Evolutionary conservation across 192 early-diverging fungal genomes (phyloP).

Genomic region (Mortierella alpina): DNA sequence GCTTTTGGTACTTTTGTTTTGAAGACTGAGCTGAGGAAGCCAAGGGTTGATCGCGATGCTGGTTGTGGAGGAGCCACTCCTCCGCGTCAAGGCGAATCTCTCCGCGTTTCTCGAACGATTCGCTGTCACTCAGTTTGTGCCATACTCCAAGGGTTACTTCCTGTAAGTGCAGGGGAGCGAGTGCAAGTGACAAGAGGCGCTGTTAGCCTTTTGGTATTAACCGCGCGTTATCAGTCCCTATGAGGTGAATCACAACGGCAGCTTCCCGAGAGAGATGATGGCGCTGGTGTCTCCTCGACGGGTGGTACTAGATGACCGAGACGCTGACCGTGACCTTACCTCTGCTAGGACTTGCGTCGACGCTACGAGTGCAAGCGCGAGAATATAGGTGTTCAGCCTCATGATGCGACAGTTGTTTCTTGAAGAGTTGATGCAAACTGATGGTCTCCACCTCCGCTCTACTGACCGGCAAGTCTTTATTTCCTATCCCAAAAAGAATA

Average conservation of each 20-base stretch:
- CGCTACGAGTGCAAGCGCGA: constrained; percentile 37
- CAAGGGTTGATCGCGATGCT: constrained; percentile 2
- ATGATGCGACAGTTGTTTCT: constrained; percentile 9
- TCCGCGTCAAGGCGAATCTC: constrained; percentile 45
- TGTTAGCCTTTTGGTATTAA: neutral
- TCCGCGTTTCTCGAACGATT: constrained; percentile 47
- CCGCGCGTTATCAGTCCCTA: neutral
- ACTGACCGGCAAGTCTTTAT: too few relatives aligned
- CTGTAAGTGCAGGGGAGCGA: constrained; percentile 7
- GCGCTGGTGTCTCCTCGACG: neutral
- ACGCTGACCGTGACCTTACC: constrained; percentile 15
- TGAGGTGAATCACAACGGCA: neutral
- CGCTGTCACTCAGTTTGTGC: constrained; percentile 51
- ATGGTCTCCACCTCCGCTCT: too few relatives aligned
- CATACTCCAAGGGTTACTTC: constrained; percentile 50
- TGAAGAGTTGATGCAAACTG: neutral
- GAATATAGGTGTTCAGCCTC: constrained; percentile 39
- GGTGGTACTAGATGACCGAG: neutral
- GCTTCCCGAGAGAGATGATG: neutral
- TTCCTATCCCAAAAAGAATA: too few relatives aligned
- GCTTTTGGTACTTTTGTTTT: constrained; percentile 7
- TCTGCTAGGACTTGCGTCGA: constrained; percentile 46
- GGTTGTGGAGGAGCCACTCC: constrained; percentile 16
- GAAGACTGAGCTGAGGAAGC: constrained; percentile 5
- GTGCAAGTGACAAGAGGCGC: neutral